Base-by-base conservation (phyloP, 2,329 filamentous ascomycete genomes). In the Xylaria sp. region DNA sequence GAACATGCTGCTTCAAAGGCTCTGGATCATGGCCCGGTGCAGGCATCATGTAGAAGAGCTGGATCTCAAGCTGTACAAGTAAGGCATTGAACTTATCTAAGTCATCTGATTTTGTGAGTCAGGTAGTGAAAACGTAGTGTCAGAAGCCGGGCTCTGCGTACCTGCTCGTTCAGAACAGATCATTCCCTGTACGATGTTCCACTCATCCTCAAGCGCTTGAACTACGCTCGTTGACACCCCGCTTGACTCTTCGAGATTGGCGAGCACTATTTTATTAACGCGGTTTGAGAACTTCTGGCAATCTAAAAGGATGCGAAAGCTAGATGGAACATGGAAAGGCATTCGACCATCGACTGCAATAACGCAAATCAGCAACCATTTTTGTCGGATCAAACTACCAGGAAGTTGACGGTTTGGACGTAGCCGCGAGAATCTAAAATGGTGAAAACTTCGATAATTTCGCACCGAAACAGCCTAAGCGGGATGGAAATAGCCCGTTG, bases 11-110 rank as follows among this genome's bases (percentile, higher is more conserved):
- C 66, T 80, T 81, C 63, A 85, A 79, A 13, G 76, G 78, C 46
- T 80, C 80, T 1, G 75, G 74, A 69, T 75, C 79, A 67, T 77
- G 78, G 20, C 78, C 79, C 1, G 81, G 79, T 0, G 80, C 78
- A 3, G 83, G 83, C 69, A 82, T 79, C 71, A 87, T 83, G 77
- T 87, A 87, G 75, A 83, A 86, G 1, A 79, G 76, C 69, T 88
- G 85, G 9, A 87, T 81, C 64, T 88, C 85, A n/a, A 86, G 80
- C 25, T 83, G 80, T 0, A 84, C 82, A 0, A 84, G 79, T 3
- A 87, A 75, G 9, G 85, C 76, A 57, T 84, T 83, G 72, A 87
- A 85, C 18, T 81, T 79, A 60, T 84, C 82, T 25, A 84, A 75
- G 45, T 86, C 84, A 62, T 85, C 70, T 72, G 3, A 18, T 15